A percentile compares a stretch with the other conserved stretches of the same genome.
These are phyloP conservation scores for Sambucus nigra DNA, from an alignment of 129 eudicot species.

Conservation along the genomic window DNA sequence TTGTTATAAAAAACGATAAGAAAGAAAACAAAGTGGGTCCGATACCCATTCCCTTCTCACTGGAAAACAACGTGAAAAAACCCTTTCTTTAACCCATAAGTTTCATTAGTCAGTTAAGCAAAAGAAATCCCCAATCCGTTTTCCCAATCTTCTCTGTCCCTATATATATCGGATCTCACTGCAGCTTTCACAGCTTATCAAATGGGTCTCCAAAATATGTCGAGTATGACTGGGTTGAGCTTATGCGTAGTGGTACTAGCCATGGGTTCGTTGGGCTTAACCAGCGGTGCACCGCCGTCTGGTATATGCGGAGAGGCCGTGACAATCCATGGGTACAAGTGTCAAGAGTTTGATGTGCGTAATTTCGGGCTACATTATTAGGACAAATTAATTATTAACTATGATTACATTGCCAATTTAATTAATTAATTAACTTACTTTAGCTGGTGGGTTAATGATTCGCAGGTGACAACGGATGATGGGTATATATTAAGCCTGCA, in stretches of 20 bases:
- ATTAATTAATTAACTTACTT: neutral
- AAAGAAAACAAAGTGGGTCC: constrained; percentile 10
- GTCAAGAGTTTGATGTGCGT: constrained; percentile 51
- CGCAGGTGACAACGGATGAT: constrained; percentile 76
- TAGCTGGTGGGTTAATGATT: neutral
- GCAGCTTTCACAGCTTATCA: neutral
- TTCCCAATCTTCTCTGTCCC: neutral
- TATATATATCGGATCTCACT: constrained; percentile 3
- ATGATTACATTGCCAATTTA: neutral
- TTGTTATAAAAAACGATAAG: neutral
- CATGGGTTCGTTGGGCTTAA: constrained; percentile 6
- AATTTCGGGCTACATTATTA: neutral
- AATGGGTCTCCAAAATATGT: neutral
- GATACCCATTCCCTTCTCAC: constrained; percentile 7
- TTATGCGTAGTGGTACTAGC: constrained; percentile 16
- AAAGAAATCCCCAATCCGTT: neutral
- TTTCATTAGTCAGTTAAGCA: constrained; percentile 9
- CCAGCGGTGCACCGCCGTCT: constrained; percentile 9
- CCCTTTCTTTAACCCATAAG: neutral
- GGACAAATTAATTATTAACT: too few species aligned
- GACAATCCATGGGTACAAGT: constrained; percentile 44
- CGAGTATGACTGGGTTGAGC: constrained; percentile 6
- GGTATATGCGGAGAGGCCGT: constrained; percentile 50
- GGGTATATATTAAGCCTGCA: constrained; percentile 75
- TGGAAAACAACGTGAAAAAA: neutral